phyloP scores from a whole-genome alignment of 805 yeast species.

The Wickerhamiella hasegawae region DNA sequence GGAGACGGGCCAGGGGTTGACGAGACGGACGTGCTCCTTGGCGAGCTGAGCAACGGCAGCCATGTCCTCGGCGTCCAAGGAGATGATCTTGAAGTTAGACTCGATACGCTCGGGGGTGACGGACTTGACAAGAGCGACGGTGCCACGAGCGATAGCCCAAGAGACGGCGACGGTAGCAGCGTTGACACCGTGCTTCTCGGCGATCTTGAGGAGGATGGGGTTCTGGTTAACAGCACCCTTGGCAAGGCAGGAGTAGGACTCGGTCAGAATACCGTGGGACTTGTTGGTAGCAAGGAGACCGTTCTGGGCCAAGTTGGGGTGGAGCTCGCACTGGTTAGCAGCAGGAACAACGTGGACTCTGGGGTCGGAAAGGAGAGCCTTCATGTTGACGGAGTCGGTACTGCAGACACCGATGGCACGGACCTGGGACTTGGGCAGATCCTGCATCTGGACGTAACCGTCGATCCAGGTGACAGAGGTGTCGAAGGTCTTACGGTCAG shows the following conservation, averaged over 20 bases:
- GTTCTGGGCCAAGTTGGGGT: constrained; percentile 52
- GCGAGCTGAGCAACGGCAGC: constrained; percentile 10
- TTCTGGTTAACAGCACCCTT: constrained; percentile 31
- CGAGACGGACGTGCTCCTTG: not conserved
- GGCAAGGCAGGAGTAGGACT: constrained; percentile 71
- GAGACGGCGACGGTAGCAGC: constrained; percentile 44
- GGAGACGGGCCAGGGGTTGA: not conserved
- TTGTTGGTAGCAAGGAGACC: constrained; percentile 39
- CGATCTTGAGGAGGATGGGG: constrained; percentile 36
- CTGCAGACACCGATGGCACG: constrained; percentile 63
- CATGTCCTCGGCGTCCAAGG: constrained; percentile 27
- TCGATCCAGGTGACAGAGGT: constrained; percentile 29
- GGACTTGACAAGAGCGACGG: constrained; percentile 53
- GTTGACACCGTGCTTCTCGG: constrained; percentile 36
- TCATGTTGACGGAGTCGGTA: constrained; percentile 37
- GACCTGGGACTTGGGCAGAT: constrained; percentile 31
- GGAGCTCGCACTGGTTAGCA: constrained; percentile 61
- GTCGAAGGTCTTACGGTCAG: constrained; percentile 25
- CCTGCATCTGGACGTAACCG: constrained; percentile 45
- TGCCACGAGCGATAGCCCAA: constrained; percentile 47
- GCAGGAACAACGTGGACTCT: constrained; percentile 45
- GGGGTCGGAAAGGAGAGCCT: constrained; percentile 27
- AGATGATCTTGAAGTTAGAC: constrained; percentile 25
- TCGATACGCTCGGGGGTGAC: constrained; percentile 49
- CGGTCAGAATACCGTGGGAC: constrained; percentile 36